phyloP scores from a whole-genome alignment of 345 rosid species.

The Pistacia integerrima region DNA sequence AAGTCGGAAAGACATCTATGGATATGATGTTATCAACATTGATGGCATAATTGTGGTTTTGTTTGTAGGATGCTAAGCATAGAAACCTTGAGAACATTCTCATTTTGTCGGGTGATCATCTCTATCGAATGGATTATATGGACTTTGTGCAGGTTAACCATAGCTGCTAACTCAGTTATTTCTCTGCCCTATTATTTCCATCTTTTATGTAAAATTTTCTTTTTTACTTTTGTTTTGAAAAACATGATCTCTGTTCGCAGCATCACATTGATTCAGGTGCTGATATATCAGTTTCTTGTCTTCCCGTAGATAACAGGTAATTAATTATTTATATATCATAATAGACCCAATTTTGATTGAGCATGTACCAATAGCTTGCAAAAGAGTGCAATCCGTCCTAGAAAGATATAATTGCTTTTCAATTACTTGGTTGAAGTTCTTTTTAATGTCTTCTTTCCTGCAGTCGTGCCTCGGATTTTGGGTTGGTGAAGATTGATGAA shows the following conservation, averaged over 20 bases:
- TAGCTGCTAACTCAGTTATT: constrained; percentile 8
- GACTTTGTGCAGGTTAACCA: constrained; percentile 74
- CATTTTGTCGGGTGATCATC: constrained; percentile 88
- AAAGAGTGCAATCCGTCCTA: background rate
- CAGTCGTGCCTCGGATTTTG: constrained; percentile 80
- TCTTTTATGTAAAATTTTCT: background rate
- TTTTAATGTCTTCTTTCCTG: constrained; percentile 23
- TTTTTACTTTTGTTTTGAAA: background rate
- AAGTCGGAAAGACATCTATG: background rate
- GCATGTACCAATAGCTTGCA: background rate
- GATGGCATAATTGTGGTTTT: constrained; percentile 6
- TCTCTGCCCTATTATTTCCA: background rate
- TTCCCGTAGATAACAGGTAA: constrained; percentile 63
- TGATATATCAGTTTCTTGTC: constrained; percentile 66
- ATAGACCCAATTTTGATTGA: background rate
- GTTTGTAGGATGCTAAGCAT: constrained; percentile 73
- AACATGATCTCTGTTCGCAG: constrained; percentile 40
- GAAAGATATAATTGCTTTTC: background rate
- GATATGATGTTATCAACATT: constrained; percentile 16
- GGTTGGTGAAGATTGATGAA: constrained; percentile 72
- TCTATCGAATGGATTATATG: constrained; percentile 91
- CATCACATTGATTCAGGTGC: constrained; percentile 64
- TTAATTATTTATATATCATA: constrained; percentile 17
- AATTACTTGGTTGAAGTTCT: background rate
- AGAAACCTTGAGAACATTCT: constrained; percentile 78